Base-by-base conservation (phyloP, 176 grass and related monocot genomes). In the Canna indica region DNA sequence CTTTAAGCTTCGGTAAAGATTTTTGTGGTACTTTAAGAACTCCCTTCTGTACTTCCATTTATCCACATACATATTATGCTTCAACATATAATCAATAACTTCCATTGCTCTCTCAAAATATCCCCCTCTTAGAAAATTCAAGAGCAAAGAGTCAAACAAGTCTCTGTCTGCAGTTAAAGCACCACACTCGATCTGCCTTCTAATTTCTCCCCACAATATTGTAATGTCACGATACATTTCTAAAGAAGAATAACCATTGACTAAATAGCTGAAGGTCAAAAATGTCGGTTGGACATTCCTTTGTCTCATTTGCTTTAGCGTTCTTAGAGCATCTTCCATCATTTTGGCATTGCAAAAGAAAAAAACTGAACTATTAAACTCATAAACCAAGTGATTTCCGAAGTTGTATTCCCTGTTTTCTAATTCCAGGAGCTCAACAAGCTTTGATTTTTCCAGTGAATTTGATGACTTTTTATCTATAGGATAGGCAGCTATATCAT, bases 291-390 rank as follows among this genome's bases (percentile, higher is more conserved):
- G 82, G 64, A 97, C 75, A 60, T 85, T 91, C 80, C 76, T 83
- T 80, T 85, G 68, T 79, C 75, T 85, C 93, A 97, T 97, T 44
- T 54, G 66, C 77, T 90, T 97, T 82, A 84, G 87, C 64, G 93
- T 87, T 35, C 39, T 73, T 31, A 97, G 39, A 85, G 84, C 93
- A 81, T 91, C 86, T 60, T 91, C 84, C 77, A 97, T 87, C 93
- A 97, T 90, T 77, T 97, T 97, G 41, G 93, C 88, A 78, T 83
- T 80, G 76, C 83, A 87, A 82, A 91, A 97, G 81, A 97, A 97
- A 34, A 72, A 67, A 90, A 91, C 87, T 41, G 93, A 90, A 90
- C 76, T 81, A 68, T 92, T 87, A 59, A 90, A 80, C 81, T 90
- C 86, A 81, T 79, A 83, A 54, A 65, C 69, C 58, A 87, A 77